Conservation (phyloP, 345 rosid species). For the Mercurialis annua region DNA sequence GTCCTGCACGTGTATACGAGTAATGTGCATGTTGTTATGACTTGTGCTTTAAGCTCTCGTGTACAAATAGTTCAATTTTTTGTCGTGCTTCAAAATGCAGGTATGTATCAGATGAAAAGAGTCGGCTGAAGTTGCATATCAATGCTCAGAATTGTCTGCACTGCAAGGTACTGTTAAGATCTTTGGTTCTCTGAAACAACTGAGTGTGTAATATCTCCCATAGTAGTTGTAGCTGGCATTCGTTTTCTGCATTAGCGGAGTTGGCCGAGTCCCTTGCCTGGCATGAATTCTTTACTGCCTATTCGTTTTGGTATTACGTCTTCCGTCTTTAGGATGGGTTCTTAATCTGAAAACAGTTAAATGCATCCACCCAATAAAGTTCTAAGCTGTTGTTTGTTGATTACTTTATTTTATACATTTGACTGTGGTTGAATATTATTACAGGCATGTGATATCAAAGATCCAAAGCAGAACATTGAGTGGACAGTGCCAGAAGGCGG, state of each 20-base stretch:
- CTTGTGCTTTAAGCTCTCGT: slow-evolving; percentile 9
- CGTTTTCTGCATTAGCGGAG: neutral
- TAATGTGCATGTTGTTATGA: slow-evolving; percentile 29
- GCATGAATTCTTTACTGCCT: too few relatives aligned
- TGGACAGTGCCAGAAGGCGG: slow-evolving; percentile 99
- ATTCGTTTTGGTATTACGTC: too few relatives aligned
- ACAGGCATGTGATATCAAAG: slow-evolving; percentile 90
- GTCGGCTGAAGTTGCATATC: slow-evolving; percentile 72
- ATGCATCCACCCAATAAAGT: too few relatives aligned
- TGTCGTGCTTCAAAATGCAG: slow-evolving; percentile 34
- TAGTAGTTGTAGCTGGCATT: neutral
- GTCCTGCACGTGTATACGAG: slow-evolving; percentile 99
- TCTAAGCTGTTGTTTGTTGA: too few relatives aligned
- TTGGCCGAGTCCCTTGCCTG: too few relatives aligned
- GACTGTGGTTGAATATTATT: neutral
- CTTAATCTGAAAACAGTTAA: too few relatives aligned
- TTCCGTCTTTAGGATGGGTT: too few relatives aligned
- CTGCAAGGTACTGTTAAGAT: slow-evolving; percentile 64
- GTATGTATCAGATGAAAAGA: slow-evolving; percentile 67
- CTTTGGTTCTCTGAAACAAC: neutral
- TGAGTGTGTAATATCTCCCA: neutral
- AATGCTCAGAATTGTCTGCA: slow-evolving; percentile 93
- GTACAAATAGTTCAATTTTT: slow-evolving; percentile 10
- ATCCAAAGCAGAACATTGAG: slow-evolving; percentile 87
- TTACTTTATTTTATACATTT: neutral